Conservation (phyloP, 2,329 filamentous ascomycete species). For the Cercospora sp. region DNA sequence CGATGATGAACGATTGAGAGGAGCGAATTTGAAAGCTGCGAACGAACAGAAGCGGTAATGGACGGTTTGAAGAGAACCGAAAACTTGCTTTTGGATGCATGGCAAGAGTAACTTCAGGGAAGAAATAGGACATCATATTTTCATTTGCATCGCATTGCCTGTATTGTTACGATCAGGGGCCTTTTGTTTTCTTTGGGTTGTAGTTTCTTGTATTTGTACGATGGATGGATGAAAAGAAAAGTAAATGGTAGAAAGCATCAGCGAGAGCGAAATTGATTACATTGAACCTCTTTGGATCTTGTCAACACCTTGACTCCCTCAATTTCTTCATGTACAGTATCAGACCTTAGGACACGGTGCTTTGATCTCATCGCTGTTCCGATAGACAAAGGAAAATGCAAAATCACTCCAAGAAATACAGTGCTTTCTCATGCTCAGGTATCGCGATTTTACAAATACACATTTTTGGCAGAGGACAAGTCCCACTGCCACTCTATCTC, state of each 20-base stretch:
- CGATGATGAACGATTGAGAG: not conserved
- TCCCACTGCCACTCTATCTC: not conserved
- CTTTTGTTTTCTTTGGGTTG: not conserved
- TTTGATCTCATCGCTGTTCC: not conserved
- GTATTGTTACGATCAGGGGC: not conserved
- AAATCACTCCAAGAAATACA: not conserved
- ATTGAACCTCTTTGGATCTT: not conserved
- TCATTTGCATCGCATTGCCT: not conserved
- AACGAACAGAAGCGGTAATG: not conserved
- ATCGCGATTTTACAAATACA: not conserved
- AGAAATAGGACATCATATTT: not conserved
- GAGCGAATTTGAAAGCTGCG: not conserved
- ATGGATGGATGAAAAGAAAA: not conserved
- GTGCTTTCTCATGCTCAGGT: not conserved
- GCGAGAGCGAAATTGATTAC: not conserved
- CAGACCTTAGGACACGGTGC: not conserved
- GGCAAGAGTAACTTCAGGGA: not conserved
- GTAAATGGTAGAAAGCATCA: not conserved
- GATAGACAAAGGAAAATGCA: not conserved
- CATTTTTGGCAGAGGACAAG: not conserved
- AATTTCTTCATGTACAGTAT: not conserved
- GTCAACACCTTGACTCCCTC: not conserved
- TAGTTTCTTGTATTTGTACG: not conserved
- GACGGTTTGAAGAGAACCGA: not conserved
- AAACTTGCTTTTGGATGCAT: not conserved